Base-by-base conservation (phyloP, 2,329 filamentous ascomycete species). In the Colletotrichum tofieldiae region DNA sequence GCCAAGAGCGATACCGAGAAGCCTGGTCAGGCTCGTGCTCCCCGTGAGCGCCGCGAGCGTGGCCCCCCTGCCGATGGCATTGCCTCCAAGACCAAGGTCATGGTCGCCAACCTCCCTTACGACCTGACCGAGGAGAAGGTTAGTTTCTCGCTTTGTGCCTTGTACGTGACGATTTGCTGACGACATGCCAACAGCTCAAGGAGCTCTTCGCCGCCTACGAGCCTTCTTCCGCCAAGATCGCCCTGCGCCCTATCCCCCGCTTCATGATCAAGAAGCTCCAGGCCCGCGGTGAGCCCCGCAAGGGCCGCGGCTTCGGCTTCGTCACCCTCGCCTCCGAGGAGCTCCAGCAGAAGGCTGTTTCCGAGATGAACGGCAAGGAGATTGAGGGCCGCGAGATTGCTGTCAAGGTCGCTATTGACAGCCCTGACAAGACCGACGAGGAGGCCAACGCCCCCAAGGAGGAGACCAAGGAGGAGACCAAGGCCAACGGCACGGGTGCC, bases 221-320 rank as follows among this genome's bases (percentile, higher is more conserved):
- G 82, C 96, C 96, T 74, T 93, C 93, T 78, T 97, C 95, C 76
- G 96, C 96, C 84, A 99, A 98, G 92, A 98, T 99, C 81, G 96
- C 96, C 77, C 94, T 99, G 78, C 96, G 96, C 79, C 96, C 96
- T 64, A 99, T 99, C 78, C 96, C 96, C 78, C 95, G 96, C 80
- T 99, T 98, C 89, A 99, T 99, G 96, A 96, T 99, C 87, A 98
- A 98, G 93, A 99, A 99, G 91, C 94, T 99, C 75, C 95, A 98
- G 87, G 95, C 96, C 80, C 96, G 96, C 82, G 95, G 95, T 82
- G 96, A 99, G 88, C 92, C 96, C 79, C 96, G 96, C 88, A 99
- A 99, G 93, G 96, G 96, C 74, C 96, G 96, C 88, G 96, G 96
- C 77, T 99, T 99, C 83, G 96, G 96, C 77, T 99, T 99, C 84